A percentile compares a stretch with the other conserved stretches of the same genome.
Conservation (phyloP, 768 basidiomycete genomes). For the Pulveroboletus frians region DNA sequence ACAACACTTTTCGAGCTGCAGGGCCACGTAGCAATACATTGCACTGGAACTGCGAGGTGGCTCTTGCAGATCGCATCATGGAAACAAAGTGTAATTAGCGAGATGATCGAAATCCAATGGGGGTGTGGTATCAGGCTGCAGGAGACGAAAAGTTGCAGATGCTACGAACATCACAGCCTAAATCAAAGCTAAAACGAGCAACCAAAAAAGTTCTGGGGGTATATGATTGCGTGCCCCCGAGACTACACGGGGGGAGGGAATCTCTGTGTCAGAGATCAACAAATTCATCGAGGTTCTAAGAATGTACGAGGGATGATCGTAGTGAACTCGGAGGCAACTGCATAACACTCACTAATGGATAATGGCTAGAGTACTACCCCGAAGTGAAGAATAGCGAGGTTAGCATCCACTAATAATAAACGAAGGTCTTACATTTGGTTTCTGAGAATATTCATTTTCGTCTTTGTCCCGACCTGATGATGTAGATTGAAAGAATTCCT, state of each 20-base stretch:
- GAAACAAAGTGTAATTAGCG: not conserved
- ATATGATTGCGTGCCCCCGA: too few relatives aligned
- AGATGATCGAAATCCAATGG: not conserved
- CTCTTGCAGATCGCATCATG: not conserved
- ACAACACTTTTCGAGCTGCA: not conserved
- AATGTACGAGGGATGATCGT: not conserved
- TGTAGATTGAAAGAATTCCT: constrained; percentile 1
- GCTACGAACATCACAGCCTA: too few relatives aligned
- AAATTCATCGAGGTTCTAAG: constrained; percentile 20
- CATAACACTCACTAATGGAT: constrained; percentile 15
- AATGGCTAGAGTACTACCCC: constrained; percentile 23
- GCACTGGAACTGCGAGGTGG: not conserved
- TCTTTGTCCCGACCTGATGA: not conserved
- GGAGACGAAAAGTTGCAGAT: not conserved
- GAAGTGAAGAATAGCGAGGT: not conserved
- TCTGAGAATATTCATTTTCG: constrained; percentile 12
- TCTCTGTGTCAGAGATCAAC: constrained; percentile 15
- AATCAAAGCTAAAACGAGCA: not conserved
- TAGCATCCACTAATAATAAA: not conserved
- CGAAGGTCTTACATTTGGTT: constrained; percentile 13
- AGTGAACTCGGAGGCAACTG: not conserved
- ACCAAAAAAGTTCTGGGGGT: not conserved
- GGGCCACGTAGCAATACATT: not conserved
- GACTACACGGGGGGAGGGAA: not conserved
- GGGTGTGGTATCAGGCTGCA: not conserved